Evolutionary conservation across 2,329 filamentous ascomycete genomes (phyloP).

Genomic region (Pseudonectria foliicola): DNA sequence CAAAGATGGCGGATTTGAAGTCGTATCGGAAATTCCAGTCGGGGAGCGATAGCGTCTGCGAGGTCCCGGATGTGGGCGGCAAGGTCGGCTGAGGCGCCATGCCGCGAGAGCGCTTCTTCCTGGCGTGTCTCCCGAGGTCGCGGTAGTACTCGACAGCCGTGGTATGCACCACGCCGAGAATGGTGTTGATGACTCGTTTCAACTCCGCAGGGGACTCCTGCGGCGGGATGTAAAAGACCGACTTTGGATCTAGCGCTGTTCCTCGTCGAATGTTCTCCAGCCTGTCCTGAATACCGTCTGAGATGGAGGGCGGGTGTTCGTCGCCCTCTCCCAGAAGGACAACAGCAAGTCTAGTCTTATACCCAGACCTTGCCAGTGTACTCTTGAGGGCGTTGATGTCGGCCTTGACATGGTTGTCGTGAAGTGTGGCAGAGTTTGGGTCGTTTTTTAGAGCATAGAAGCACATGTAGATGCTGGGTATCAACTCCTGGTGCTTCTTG

Average conservation of each 20-base stretch:
- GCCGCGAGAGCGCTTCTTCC: conserved; percentile 79
- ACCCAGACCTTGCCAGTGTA: conserved; percentile 60
- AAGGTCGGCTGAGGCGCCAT: conserved; percentile 72
- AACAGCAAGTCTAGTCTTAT: conserved; percentile 70
- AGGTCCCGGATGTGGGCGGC: conserved; percentile 76
- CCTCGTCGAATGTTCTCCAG: conserved; percentile 71
- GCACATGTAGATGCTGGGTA: conserved; percentile 73
- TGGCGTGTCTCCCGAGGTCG: conserved; percentile 84
- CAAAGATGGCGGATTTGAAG: conserved; percentile 84
- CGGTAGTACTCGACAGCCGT: conserved; percentile 83
- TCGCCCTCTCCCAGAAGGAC: conserved; percentile 39
- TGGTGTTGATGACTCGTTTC: conserved; percentile 63
- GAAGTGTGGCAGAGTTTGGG: conserved; percentile 63
- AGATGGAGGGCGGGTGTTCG: conserved; percentile 35
- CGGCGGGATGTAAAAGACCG: conserved; percentile 76
- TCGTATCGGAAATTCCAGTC: conserved; percentile 95
- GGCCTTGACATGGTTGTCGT: conserved; percentile 80
- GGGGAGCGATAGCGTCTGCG: conserved; percentile 73
- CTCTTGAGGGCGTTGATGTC: conserved; percentile 75
- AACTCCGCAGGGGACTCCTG: conserved; percentile 65
- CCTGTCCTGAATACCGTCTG: conserved; percentile 61
- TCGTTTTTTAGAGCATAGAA: conserved; percentile 75
- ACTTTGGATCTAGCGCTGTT: conserved; percentile 75
- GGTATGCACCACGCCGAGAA: conserved; percentile 66
- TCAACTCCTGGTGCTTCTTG: conserved; percentile 76